Base-by-base conservation (phyloP, 495 filamentous ascomycete genomes). In the Penicillium crystallinum region DNA sequence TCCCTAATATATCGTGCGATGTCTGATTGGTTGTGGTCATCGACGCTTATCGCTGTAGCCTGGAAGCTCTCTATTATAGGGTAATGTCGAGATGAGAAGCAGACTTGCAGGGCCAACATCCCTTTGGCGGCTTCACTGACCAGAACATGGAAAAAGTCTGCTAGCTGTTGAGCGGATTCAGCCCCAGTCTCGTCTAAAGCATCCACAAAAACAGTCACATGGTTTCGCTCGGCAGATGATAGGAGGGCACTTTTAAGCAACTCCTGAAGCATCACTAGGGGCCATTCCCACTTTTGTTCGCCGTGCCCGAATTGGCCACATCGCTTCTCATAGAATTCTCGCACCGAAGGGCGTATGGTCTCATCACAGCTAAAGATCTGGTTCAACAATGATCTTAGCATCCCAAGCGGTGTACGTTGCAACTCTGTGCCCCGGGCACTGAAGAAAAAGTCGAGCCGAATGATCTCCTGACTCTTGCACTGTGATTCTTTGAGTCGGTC, bases 131-230 rank as follows among this genome's bases (percentile, higher is more conserved):
- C n/a, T n/a, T n/a, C n/a, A n/a, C n/a, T n/a, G n/a, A n/a, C n/a
- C n/a, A n/a, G n/a, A n/a, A n/a, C n/a, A 22, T 61, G 58, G 23
- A 57, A 61, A 46, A 50, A 53, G 0, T 12, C 46, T 17, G 46
- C 49, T 0, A 56, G 35, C 29, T 18, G 17, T 25, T 47, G 36
- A 36, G 51, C 58, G 9, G 44, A 48, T 25, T 57, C 27, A 42
- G 38, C 41, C 6, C 54, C 59, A 21, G 55, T 44, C 48, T 63
- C 60, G 46, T 63, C 57, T 10, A 63, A 25, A 17, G 57, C 60
- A 53, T 63, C 57, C 19, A 63, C 54, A 43, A 63, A 56, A 21
- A 59, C 19, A 0, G 27, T 53, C 14, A 63, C 22, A 1, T 37
- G 49, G 4, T 52, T 22, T 3, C 23, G 8, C 7, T 1, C 45